phyloP scores from a whole-genome alignment of 768 basidiomycete genomes.

The Leccinum incarnatum region DNA sequence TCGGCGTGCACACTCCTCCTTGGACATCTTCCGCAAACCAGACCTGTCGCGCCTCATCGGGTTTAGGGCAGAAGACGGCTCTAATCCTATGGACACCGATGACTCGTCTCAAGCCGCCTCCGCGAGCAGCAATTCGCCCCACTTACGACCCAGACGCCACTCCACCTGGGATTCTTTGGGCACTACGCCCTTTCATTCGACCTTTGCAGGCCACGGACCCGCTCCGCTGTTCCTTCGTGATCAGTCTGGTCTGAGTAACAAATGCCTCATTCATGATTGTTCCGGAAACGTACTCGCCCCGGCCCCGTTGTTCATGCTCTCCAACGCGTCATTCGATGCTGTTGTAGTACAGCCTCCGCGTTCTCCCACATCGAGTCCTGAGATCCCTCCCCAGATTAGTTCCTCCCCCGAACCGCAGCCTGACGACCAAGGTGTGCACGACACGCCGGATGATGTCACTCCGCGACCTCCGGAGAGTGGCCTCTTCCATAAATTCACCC shows the following conservation, averaged over 20 bases:
- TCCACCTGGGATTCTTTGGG: slow-evolving; percentile 24
- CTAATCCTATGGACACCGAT: slow-evolving; percentile 30
- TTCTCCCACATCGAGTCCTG: slow-evolving; percentile 1
- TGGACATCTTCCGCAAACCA: slow-evolving; percentile 32
- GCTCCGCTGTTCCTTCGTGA: slow-evolving; percentile 15
- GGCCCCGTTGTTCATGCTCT: slow-evolving; percentile 12
- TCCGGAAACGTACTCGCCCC: slow-evolving; percentile 15
- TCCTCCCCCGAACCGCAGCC: background rate
- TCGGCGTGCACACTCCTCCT: slow-evolving; percentile 33
- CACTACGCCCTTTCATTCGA: slow-evolving; percentile 4
- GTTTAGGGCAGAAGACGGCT: slow-evolving; percentile 21
- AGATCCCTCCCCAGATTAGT: slow-evolving; percentile 6
- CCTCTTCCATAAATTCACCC: slow-evolving; percentile 10
- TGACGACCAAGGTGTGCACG: slow-evolving; percentile 7
- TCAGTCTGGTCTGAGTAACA: background rate
- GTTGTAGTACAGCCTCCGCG: slow-evolving; percentile 8
- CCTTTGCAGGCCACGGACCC: slow-evolving; percentile 12
- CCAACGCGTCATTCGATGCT: slow-evolving; percentile 9
- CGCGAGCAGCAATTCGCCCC: slow-evolving; percentile 22
- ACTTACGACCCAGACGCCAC: slow-evolving; percentile 18
- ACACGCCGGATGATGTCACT: slow-evolving; percentile 11
- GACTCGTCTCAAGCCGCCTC: slow-evolving; percentile 31
- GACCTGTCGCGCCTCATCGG: slow-evolving; percentile 24
- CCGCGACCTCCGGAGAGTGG: slow-evolving; percentile 12
- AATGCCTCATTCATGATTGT: background rate